Conservation (phyloP, 495 filamentous ascomycete genomes). For the Chlorociboria aeruginascens region DNA sequence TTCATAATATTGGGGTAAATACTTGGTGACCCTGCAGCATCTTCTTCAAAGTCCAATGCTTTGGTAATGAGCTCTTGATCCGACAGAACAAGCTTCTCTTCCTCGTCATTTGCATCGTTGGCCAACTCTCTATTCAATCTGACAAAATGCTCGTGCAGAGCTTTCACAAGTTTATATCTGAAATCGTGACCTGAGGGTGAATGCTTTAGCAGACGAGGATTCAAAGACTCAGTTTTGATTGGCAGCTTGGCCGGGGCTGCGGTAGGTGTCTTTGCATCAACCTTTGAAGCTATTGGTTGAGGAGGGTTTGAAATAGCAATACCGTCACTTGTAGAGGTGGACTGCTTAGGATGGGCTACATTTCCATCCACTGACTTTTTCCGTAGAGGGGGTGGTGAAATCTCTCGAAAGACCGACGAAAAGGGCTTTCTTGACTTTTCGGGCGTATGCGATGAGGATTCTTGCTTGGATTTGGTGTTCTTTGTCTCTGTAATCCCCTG, state of each 20-base stretch:
- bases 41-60: slow-evolving; percentile 79
- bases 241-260: slow-evolving; percentile 1
- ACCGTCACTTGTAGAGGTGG: neutral
- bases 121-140: slow-evolving; percentile 54
- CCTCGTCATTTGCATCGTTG: slow-evolving; percentile 32
- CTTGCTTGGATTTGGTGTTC: neutral
- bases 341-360: neutral
- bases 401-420: slow-evolving; percentile 10
- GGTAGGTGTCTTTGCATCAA: slow-evolving; percentile 3
- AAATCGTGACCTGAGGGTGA: slow-evolving; percentile 59
- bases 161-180: slow-evolving; percentile 53
- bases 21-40: slow-evolving; percentile 48
- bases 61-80: slow-evolving; percentile 61
- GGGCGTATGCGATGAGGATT: neutral
- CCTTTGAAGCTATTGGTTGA: slow-evolving; percentile 2
- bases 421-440: neutral
- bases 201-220: slow-evolving; percentile 65
- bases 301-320: neutral
- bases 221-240: slow-evolving; percentile 41
- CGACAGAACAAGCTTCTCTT: slow-evolving; percentile 40
- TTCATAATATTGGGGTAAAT: slow-evolving; percentile 79
- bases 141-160: slow-evolving; percentile 63
- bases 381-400: slow-evolving; percentile 33
- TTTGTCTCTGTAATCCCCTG: too few relatives aligned
- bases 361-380: neutral